These are phyloP conservation scores for Fusarium sororula DNA, from an alignment of 2,329 filamentous ascomycete genomes.

Conservation along the genomic window DNA sequence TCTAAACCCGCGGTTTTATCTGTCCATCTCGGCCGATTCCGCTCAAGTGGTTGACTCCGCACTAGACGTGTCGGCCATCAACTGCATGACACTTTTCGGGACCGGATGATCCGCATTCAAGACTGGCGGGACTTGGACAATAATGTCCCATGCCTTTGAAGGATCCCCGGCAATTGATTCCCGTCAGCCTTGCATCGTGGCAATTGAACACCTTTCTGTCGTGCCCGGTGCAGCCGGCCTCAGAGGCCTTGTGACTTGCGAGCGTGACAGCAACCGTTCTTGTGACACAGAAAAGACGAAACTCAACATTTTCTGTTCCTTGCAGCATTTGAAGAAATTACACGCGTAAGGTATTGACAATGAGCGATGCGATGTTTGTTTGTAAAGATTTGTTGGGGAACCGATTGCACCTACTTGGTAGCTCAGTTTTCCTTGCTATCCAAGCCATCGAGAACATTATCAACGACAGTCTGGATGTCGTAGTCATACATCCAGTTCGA, in stretches of 20 bases:
- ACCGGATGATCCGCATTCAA: constrained; percentile 13
- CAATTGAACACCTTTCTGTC: background rate
- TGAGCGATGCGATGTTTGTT: background rate
- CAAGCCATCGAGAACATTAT: constrained; percentile 2
- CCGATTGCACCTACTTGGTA: background rate
- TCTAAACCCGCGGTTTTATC: background rate
- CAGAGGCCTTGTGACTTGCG: constrained; percentile 1
- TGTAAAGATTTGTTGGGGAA: background rate
- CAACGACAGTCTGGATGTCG: constrained; percentile 34
- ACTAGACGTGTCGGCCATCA: background rate
- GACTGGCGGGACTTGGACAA: background rate
- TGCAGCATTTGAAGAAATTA: no score
- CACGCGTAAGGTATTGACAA: background rate
- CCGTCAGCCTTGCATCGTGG: background rate
- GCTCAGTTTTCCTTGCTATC: background rate
- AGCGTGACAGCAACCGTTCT: constrained; percentile 1
- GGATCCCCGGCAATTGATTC: background rate
- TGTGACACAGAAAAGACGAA: background rate
- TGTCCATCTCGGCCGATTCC: constrained; percentile 19
- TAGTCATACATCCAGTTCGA: constrained; percentile 44
- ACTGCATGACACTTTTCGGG: background rate
- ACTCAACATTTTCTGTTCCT: background rate
- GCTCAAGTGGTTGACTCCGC: constrained; percentile 8
- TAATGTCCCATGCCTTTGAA: background rate
- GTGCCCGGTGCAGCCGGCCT: background rate